Percentiles rank a stretch among this genome's conserved stretches.
Evolutionary conservation across 805 yeast genomes (phyloP).

Genomic region (Yamadazyma phyllophila): DNA sequence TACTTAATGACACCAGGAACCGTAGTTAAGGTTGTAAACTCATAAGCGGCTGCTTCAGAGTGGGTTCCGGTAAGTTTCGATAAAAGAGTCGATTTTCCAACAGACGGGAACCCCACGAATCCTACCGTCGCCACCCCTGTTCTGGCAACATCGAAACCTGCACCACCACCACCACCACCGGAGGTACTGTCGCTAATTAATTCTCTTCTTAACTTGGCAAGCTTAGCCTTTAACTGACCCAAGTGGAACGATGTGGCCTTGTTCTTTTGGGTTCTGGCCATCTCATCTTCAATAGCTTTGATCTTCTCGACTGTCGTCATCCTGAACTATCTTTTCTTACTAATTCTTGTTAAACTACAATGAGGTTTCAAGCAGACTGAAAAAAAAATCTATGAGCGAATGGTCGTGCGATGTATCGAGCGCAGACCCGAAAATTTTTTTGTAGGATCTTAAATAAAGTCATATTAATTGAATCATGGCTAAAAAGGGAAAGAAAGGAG

Average conservation of each 20-base stretch:
- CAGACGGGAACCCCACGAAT: conserved; percentile 97
- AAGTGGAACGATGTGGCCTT: conserved; percentile 96
- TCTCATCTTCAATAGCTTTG: conserved; percentile 91
- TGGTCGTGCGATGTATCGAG: conserved; percentile 6
- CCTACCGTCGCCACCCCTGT: conserved; percentile 98
- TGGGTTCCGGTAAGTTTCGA: conserved; percentile 92
- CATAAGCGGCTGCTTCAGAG: conserved; percentile 97
- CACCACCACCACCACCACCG: conserved; percentile 82
- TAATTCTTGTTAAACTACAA: conserved; percentile 4
- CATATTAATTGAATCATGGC: conserved; percentile 40
- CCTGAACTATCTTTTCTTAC: neutral
- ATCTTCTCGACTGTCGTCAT: conserved; percentile 58
- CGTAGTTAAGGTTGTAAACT: conserved; percentile 94
- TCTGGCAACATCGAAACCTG: conserved; percentile 97
- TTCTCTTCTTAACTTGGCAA: conserved; percentile 93
- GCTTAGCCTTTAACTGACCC: conserved; percentile 95
- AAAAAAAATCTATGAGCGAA: conserved; percentile 1
- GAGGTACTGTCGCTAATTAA: conserved; percentile 62
- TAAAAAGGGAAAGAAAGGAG: conserved; percentile 57
- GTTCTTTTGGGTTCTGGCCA: conserved; percentile 97
- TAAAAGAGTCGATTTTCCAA: conserved; percentile 82
- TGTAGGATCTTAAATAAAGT: neutral
- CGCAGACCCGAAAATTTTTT: conserved; percentile 7
- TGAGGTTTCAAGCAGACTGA: neutral
- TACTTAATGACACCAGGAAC: conserved; percentile 96